Conservation (phyloP, 177 flowering plant genomes). For the Telopea speciosissima region DNA sequence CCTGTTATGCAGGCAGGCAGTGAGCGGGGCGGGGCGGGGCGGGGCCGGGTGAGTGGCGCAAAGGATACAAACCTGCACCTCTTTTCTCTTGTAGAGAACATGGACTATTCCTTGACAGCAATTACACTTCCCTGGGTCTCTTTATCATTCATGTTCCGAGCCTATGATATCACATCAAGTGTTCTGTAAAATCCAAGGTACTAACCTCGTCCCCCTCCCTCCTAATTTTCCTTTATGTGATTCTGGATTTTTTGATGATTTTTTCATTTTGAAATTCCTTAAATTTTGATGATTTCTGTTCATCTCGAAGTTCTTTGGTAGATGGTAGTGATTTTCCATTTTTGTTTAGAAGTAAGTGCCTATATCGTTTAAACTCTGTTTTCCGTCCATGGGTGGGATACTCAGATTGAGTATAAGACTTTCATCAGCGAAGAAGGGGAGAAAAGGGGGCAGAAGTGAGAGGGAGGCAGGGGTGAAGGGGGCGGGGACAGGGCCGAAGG, state of each 20-base stretch:
- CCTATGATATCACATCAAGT: slow-evolving; percentile 98
- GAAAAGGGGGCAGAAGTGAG: too few species aligned
- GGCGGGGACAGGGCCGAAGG: too few species aligned
- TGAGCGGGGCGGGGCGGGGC: too few species aligned
- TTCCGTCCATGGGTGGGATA: not conserved
- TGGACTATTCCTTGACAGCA: slow-evolving; percentile 85
- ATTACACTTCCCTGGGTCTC: slow-evolving; percentile 89
- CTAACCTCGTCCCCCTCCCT: not conserved
- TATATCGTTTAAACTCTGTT: too few species aligned
- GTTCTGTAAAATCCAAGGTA: slow-evolving; percentile 98
- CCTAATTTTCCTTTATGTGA: not conserved
- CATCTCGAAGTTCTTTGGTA: not conserved
- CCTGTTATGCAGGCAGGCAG: too few species aligned
- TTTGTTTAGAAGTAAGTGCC: too few species aligned
- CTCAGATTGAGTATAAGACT: slow-evolving; percentile 81
- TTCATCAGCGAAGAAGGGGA: slow-evolving; percentile 50
- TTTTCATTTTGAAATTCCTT: too few species aligned
- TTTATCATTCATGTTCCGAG: slow-evolving; percentile 97
- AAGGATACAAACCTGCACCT: slow-evolving; percentile 26
- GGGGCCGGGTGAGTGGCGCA: too few species aligned
- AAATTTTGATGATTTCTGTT: too few species aligned
- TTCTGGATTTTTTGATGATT: not conserved
- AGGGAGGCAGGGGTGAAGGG: too few species aligned
- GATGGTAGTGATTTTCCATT: not conserved
- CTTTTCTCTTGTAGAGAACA: slow-evolving; percentile 39